Conservation (phyloP, 768 basidiomycete species). For the Panus rudis region DNA sequence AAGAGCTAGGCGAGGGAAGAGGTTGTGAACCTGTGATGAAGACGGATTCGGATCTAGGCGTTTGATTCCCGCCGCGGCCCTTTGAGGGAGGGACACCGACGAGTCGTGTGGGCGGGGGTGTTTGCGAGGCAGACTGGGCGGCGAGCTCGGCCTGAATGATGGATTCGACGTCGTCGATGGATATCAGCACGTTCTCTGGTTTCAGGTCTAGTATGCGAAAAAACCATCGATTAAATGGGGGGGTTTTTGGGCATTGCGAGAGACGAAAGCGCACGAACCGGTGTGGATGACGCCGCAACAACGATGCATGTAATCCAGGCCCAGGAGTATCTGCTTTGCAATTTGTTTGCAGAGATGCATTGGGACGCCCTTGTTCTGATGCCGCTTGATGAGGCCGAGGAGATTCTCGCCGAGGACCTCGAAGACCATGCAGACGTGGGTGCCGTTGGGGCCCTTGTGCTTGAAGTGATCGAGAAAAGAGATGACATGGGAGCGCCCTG, state of each 20-base stretch:
- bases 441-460: conserved; percentile 94
- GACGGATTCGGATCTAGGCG: conserved; percentile 73
- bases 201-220: conserved; percentile 67
- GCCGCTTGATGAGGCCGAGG: conserved; percentile 91
- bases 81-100: conserved; percentile 92
- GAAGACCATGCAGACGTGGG: conserved; percentile 99
- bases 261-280: conserved; percentile 33
- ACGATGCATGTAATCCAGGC: conserved; percentile 96
- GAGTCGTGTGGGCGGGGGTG: conserved; percentile 49
- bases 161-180: conserved; percentile 92
- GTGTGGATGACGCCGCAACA: conserved; percentile 98
- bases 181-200: conserved; percentile 96
- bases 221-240: too few species aligned
- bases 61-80: conserved; percentile 94
- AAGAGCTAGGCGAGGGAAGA: conserved; percentile 77
- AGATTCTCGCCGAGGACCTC: conserved; percentile 98
- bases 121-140: conserved; percentile 38
- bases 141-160: conserved; percentile 84
- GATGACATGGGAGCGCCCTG: conserved; percentile 91
- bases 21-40: conserved; percentile 94
- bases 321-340: conserved; percentile 91
- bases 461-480: conserved; percentile 96
- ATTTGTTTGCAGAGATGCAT: conserved; percentile 92
- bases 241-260: not conserved
- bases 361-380: conserved; percentile 97